A percentile compares a stretch with the other conserved stretches of the same genome.
These are phyloP conservation scores for Suhomyces sp. DNA, from an alignment of 805 yeast genomes.

Conservation along the genomic window DNA sequence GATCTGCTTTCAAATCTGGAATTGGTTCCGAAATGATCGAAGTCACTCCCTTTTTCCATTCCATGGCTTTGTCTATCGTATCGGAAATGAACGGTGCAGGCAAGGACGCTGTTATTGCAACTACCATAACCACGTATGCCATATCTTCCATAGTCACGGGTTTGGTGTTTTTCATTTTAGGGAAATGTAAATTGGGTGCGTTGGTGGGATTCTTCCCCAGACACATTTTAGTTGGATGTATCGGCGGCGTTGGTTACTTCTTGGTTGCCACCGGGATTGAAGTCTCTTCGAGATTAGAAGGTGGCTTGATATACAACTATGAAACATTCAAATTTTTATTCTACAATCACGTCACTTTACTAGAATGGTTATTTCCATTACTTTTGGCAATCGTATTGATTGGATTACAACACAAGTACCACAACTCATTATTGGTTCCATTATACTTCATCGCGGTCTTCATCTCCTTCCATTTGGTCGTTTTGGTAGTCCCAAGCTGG, in stretches of 20 bases:
- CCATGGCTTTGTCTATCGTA: slow-evolving; percentile 81
- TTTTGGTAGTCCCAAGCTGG: slow-evolving; percentile 66
- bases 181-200: slow-evolving; percentile 77
- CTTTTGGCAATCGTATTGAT: slow-evolving; percentile 60
- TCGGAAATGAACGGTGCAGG: slow-evolving; percentile 50
- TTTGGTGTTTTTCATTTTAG: slow-evolving; percentile 69
- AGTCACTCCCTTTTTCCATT: slow-evolving; percentile 96
- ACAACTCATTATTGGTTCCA: slow-evolving; percentile 77
- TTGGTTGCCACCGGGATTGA: slow-evolving; percentile 87
- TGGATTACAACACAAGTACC: slow-evolving; percentile 51
- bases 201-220: slow-evolving; percentile 94
- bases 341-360: slow-evolving; percentile 29
- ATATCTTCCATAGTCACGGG: slow-evolving; percentile 86
- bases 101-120: slow-evolving; percentile 63
- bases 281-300: slow-evolving; percentile 79
- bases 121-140: slow-evolving; percentile 85
- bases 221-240: slow-evolving; percentile 94
- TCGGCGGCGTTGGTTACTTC: slow-evolving; percentile 98
- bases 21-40: slow-evolving; percentile 98
- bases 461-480: slow-evolving; percentile 63
- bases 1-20: slow-evolving; percentile 86
- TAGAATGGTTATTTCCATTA: slow-evolving; percentile 69
- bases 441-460: slow-evolving; percentile 74
- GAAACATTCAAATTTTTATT: slow-evolving; percentile 55
- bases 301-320: slow-evolving; percentile 63